Conservation (phyloP, 208 protist species). For the Perkinsela sp. region DNA sequence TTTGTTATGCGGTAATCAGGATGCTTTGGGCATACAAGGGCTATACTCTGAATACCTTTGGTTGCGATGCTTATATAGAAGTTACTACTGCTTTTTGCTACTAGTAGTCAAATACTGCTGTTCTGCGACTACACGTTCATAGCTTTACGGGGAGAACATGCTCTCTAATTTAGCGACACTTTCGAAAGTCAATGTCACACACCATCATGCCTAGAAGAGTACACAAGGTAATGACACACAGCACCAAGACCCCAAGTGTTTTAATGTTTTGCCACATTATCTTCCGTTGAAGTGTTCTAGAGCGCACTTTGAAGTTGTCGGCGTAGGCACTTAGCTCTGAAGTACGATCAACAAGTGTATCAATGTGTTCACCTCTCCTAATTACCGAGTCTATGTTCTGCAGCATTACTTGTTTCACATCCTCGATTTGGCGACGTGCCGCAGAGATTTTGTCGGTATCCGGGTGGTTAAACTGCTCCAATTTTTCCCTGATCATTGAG, state of each 20-base stretch:
- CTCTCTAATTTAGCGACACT: slow-evolving; percentile 21
- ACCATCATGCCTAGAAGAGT: slow-evolving; percentile 22
- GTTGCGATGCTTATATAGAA: no score
- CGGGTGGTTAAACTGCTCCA: slow-evolving; percentile 21
- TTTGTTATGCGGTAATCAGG: no score
- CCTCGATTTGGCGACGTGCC: slow-evolving; percentile 32
- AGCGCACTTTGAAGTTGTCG: slow-evolving; percentile 21
- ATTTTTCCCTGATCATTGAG: slow-evolving; percentile 8
- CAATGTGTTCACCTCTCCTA: slow-evolving; percentile 40
- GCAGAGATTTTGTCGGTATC: slow-evolving; percentile 24
- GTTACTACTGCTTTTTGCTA: no score
- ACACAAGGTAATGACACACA: slow-evolving; percentile 15
- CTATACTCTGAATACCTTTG: no score
- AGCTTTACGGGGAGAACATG: no score
- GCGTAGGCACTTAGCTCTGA: slow-evolving; percentile 24
- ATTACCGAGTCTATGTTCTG: slow-evolving; percentile 45
- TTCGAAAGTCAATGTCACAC: slow-evolving; percentile 30
- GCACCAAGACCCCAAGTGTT: slow-evolving; percentile 15
- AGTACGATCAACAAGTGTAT: slow-evolving; percentile 34
- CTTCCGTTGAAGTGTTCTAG: slow-evolving; percentile 13
- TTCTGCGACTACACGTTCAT: no score
- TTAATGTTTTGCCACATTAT: slow-evolving; percentile 30
- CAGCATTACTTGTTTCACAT: slow-evolving; percentile 36
- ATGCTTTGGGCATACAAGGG: no score
- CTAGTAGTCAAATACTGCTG: no score